Evolutionary conservation across 2,329 filamentous ascomycete genomes (phyloP).

Genomic region (Pleoardoris graminearum): DNA sequence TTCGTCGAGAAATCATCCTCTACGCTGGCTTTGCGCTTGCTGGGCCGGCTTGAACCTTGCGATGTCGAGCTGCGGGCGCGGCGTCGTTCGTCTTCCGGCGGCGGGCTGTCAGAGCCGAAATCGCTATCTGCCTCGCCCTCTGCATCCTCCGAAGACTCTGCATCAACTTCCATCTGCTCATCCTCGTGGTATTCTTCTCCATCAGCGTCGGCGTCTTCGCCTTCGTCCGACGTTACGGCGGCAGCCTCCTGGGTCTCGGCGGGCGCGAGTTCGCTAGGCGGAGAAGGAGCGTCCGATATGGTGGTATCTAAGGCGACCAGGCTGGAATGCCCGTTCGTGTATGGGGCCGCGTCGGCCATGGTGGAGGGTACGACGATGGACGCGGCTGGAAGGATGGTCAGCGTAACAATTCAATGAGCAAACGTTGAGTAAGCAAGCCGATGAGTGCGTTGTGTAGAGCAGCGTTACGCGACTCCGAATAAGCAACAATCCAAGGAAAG

Average conservation of each 20-base stretch:
- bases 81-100: conserved; percentile 50
- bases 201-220: conserved; percentile 48
- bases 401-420: conserved; percentile 42
- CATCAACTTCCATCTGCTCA: conserved; percentile 50
- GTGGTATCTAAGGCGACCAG: conserved; percentile 55
- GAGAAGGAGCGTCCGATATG: conserved; percentile 51
- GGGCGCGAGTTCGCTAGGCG: conserved; percentile 73
- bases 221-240: conserved; percentile 47
- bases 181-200: conserved; percentile 49
- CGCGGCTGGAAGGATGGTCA: conserved; percentile 58
- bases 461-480: conserved; percentile 49
- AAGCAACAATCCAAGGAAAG: conserved; percentile 38
- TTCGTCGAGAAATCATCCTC: conserved; percentile 88
- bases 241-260: conserved; percentile 69
- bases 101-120: conserved; percentile 69
- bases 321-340: conserved; percentile 68
- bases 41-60: conserved; percentile 65
- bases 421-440: conserved; percentile 38
- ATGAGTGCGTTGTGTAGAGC: conserved; percentile 42
- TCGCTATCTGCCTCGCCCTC: conserved; percentile 64
- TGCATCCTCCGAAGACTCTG: conserved; percentile 54
- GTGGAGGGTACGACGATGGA: conserved; percentile 65
- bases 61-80: conserved; percentile 69
- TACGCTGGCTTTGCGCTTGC: conserved; percentile 67
- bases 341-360: conserved; percentile 64